phyloP scores from a whole-genome alignment of 805 yeast genomes.

The Saturnispora sekii region DNA sequence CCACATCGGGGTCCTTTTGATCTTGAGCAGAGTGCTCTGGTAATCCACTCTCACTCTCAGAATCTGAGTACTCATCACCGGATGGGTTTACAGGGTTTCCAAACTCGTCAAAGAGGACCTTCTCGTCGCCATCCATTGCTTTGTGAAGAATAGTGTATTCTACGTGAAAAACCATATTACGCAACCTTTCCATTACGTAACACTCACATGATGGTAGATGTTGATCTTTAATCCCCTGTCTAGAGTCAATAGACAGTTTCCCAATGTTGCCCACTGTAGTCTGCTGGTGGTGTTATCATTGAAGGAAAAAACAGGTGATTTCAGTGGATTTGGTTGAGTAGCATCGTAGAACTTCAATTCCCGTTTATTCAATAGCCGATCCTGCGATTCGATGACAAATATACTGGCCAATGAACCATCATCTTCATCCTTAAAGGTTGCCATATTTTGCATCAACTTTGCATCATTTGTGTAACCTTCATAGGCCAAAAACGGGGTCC shows the following conservation, averaged over 20 bases:
- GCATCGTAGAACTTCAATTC: constrained; percentile 1
- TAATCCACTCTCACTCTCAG: constrained; percentile 18
- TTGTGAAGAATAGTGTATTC: background rate
- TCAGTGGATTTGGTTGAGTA: background rate
- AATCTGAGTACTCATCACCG: constrained; percentile 29
- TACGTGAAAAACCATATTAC: background rate
- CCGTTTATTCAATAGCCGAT: background rate
- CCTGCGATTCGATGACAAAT: constrained; percentile 11
- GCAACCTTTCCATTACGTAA: background rate
- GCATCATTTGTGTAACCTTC: constrained; percentile 5
- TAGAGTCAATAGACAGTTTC: no score
- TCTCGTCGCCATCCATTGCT: constrained; percentile 29
- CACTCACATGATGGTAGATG: background rate
- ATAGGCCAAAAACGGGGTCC: constrained; percentile 5
- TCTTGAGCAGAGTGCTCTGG: background rate
- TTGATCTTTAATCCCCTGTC: no score
- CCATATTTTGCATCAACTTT: constrained; percentile 3
- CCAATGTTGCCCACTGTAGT: background rate
- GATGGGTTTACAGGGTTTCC: constrained; percentile 57
- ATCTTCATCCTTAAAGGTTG: background rate
- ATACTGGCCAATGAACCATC: background rate
- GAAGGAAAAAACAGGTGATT: background rate
- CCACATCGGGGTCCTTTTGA: background rate
- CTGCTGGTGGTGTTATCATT: background rate
- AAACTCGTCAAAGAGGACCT: constrained; percentile 72